Percentiles rank a stretch among this genome's conserved stretches.
Evolutionary conservation across 2,329 filamentous ascomycete species (phyloP).

Genomic region (Phialocephala subalpina): DNA sequence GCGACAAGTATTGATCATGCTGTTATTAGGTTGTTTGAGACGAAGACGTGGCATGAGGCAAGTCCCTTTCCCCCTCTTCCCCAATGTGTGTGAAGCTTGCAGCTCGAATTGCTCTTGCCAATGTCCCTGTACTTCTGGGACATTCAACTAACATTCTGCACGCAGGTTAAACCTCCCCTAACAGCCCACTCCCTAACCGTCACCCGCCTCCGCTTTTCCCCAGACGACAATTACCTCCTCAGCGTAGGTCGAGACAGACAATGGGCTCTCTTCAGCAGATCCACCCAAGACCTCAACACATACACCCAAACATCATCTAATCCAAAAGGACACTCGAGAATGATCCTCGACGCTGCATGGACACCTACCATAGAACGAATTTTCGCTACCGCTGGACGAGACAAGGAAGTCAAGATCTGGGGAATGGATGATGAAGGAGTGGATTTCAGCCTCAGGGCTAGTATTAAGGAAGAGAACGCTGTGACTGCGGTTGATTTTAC

Average conservation of each 20-base stretch:
- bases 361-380: constrained; percentile 53
- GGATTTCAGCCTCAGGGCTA: constrained; percentile 49
- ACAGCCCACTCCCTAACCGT: constrained; percentile 88
- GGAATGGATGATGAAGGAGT: constrained; percentile 32
- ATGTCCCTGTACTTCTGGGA: too few relatives aligned
- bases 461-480: constrained; percentile 60
- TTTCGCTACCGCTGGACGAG: constrained; percentile 90
- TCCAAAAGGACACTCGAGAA: constrained; percentile 86
- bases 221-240: constrained; percentile 76
- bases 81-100: too few relatives aligned
- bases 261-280: constrained; percentile 81
- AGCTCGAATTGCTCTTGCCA: too few relatives aligned
- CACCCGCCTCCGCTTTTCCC: constrained; percentile 81
- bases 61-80: too few relatives aligned
- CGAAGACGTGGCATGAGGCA: constrained; percentile 81
- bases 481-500: constrained; percentile 78
- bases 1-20: constrained; percentile 94
- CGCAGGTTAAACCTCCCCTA: constrained; percentile 74
- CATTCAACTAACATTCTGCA: too few relatives aligned
- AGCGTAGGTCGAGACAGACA: constrained; percentile 92
- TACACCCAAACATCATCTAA: constrained; percentile 72
- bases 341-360: constrained; percentile 93
- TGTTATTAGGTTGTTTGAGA: constrained; percentile 91
- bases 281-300: constrained; percentile 41
- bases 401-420: constrained; percentile 86